Base-by-base conservation (phyloP, 1,284 basidiomycete genomes). In the Cutaneotrichosporon cavernicola region DNA sequence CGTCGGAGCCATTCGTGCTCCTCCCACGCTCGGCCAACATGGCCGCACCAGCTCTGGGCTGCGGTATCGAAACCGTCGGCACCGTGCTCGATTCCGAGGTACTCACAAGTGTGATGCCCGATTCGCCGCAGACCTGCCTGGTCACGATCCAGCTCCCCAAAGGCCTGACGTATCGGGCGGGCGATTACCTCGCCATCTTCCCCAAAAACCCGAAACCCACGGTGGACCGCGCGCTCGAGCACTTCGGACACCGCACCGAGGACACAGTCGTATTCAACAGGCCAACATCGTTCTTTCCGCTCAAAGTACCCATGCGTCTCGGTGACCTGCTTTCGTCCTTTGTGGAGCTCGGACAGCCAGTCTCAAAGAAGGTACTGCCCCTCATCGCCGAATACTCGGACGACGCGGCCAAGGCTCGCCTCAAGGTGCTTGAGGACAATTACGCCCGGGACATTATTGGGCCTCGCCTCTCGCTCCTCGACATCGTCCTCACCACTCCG, bases 141-240 rank as follows among this genome's bases (percentile, higher is more conserved):
- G 80, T 85, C 40, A 82, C 81, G 80, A 59, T 85, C 64, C 73
- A 81, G 66, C 76, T 85, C 8, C 84, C 84, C 2, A 77, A 82
- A 55, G 80, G 77, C n/a, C 73, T 77, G 65, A 79, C 76, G 2
- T 82, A 81, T 65, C 73, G 80, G 55, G 77, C 83, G 8, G 84
- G 84, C 14, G 84, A 86, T 70, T 85, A 86, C 67, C 77, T 85
- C 26, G 81, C 83, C 0, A 81, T 85, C 22, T 63, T 72, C 11
- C 69, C 72, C 18, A 69, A 68, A 64, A 68, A 68, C 62, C 63
- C 65, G 4, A 22, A 32, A 14, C 40, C 38, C 16, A 60, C 59
- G 0, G 52, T 62, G 10, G 60, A 65, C 11, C 62, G 66, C 26
- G 58, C 38, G 1, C 64, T 69, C 46, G 21, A 32, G 36, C 60